Conservation (phyloP, 1,284 basidiomycete genomes). For the Spongiforma sp. region DNA sequence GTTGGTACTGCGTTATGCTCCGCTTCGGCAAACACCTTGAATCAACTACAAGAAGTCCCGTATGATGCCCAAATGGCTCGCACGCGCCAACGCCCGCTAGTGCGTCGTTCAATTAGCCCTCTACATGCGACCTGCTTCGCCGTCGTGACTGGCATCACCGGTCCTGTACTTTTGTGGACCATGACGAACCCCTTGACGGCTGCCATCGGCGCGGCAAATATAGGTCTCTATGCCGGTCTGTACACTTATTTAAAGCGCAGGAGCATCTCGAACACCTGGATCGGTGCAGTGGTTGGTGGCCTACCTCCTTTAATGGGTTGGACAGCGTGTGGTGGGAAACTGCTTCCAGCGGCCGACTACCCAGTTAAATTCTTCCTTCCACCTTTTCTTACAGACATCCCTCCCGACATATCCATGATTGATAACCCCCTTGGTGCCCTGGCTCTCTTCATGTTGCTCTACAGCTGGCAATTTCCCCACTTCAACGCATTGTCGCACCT, state of each 20-base stretch:
- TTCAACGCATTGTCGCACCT: conserved; percentile 95
- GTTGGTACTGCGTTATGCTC: conserved; percentile 91
- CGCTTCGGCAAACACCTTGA: conserved; percentile 93
- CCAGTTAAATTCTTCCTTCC: conserved; percentile 67
- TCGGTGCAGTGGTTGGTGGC: conserved; percentile 91
- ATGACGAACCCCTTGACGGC: conserved; percentile 93
- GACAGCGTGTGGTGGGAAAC: conserved; percentile 89
- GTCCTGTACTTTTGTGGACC: conserved; percentile 80
- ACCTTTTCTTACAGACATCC: conserved; percentile 42
- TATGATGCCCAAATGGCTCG: conserved; percentile 98
- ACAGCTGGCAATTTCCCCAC: conserved; percentile 99
- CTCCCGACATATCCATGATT: conserved; percentile 53
- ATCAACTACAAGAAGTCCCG: conserved; percentile 94
- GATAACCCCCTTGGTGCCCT: conserved; percentile 82
- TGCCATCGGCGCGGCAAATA: conserved; percentile 82
- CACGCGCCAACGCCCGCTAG: conserved; percentile 90
- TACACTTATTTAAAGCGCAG: conserved; percentile 97
- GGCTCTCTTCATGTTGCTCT: conserved; percentile 83
- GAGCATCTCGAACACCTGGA: conserved; percentile 92
- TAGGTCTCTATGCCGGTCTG: conserved; percentile 88
- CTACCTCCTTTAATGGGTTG: conserved; percentile 98
- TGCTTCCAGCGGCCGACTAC: conserved; percentile 68
- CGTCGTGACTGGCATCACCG: conserved; percentile 72
- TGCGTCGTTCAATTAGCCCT: conserved; percentile 81
- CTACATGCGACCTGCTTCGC: conserved; percentile 89